Evolutionary conservation across 768 basidiomycete genomes (phyloP).

Genomic region (Macrolepiota dolichaula): DNA sequence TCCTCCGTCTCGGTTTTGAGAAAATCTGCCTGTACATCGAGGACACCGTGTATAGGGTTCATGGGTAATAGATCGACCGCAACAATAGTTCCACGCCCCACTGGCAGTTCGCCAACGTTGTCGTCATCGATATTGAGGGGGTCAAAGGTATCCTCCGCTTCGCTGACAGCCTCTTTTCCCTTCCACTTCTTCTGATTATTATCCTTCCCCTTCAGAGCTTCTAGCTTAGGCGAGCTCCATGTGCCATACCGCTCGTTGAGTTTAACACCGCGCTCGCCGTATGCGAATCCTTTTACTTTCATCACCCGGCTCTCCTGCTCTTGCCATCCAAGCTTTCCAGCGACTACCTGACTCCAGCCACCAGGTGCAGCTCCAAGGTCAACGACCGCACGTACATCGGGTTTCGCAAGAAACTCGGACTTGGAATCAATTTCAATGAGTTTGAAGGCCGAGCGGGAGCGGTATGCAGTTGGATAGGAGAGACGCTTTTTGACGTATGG

Average conservation of each 20-base stretch:
- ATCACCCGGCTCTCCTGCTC: constrained; percentile 12
- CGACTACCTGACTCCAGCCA: constrained; percentile 89
- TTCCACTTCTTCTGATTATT: not conserved
- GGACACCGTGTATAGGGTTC: constrained; percentile 66
- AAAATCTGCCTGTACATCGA: constrained; percentile 77
- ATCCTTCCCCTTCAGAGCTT: not conserved
- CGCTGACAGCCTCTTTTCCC: not conserved
- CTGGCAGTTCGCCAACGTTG: not conserved
- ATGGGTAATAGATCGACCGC: constrained; percentile 83
- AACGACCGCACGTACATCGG: constrained; percentile 61
- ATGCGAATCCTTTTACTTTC: constrained; percentile 7
- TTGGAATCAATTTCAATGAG: constrained; percentile 72
- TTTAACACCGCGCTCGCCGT: not conserved
- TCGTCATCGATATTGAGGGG: constrained; percentile 40
- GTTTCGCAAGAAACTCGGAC: constrained; percentile 49
- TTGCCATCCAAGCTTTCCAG: constrained; percentile 55
- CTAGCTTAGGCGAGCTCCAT: constrained; percentile 5
- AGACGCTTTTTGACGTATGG: constrained; percentile 57
- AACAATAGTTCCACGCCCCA: constrained; percentile 51
- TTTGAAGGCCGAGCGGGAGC: constrained; percentile 91
- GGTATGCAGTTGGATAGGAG: constrained; percentile 44
- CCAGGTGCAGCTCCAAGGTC: constrained; percentile 94
- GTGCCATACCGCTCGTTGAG: constrained; percentile 3
- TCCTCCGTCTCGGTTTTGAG: constrained; percentile 48
- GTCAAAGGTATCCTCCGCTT: constrained; percentile 24